Base-by-base conservation (phyloP, 148 eudicot genomes). In the Mesembryanthemum crystallinum region DNA sequence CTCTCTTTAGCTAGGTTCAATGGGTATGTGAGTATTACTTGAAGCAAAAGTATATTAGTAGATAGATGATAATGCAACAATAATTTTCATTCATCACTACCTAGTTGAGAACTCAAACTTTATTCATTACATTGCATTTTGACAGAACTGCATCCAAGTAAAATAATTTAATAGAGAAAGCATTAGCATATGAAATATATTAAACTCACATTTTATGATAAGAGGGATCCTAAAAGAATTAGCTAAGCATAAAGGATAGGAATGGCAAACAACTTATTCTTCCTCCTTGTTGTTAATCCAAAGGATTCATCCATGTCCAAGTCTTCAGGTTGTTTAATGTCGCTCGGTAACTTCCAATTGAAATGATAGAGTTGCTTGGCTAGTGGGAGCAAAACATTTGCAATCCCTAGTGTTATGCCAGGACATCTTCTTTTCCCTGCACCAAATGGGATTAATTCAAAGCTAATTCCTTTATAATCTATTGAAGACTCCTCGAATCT, bases 341-440 rank as follows among this genome's bases (percentile, higher is more conserved):
- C 75, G 33, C 71, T 18, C 6, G 85, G 77, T 43, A 80, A 71
- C 21, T 73, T 71, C 87, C 87, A 85, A 62, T 80, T 58, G 45
- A 85, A 85, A 68, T 60, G 79, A 55, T 82, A 82, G n/a, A 85
- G 79, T 33, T 82, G 21, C 37, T 45, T 60, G 6, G 85, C 85
- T 33, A 85, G 45, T 29, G 85, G 52, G 9, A 80, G 75, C 55
- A 79, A 78, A 25, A 85, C 63, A 57, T 66, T 77, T 28, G 80
- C 77, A 3, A 80, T 37, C 8, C 80, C 88, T 52, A 80, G 63
- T 43, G 70, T 35, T 60, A 85, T 70, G 15, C 85, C 82, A 0
- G 85, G 87, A n/a, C 88, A 82, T 49, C 72, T 72, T 37, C 85
- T 77, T 67, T 80, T 80, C 2, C 88, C 88, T 13, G 79, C 64